Evolutionary conservation across 176 grass and related monocot species (phyloP), one percentile per base, ranked within the genome.

Genomic region (Bonia amplexicaulis): DNA sequence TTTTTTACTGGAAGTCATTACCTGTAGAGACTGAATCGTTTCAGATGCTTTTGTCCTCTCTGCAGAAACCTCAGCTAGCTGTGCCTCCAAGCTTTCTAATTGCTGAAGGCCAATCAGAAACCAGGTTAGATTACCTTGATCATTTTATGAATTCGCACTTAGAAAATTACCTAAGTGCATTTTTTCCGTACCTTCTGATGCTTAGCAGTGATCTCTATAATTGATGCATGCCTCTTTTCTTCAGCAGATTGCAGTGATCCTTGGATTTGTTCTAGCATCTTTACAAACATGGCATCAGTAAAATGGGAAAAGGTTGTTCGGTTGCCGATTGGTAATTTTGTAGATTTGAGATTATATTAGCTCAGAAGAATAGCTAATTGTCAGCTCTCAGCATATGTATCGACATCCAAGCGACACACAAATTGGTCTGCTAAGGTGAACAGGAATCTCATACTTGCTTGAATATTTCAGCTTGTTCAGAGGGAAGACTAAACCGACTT

Each of bases 11-110:
- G 41, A 41, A 58, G 64, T 64, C 59, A 74, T 77, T 88, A 99
- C 96, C 91, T 99, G 91, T 73, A 99, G 88, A 84, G 96, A 96
- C 79, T 92, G 93, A 84, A 96, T 96, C 4, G 91, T 99, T 94
- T 99, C 93, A 54, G 93, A 85, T 69, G 93, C 89, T 79, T 99
- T 96, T 10, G 26, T 89, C 81, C 96, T 92, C 80, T 99, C 93
- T 80, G 87, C 84, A 74, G 90, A 70, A 80, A 89, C 86, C 84
- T 99, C 93, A 86, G 80, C 79, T 77, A 99, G 88, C 70, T 99
- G 96, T 46, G 90, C 83, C 71, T 96, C 90, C 65, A 99, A 91
- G 83, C 88, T 94, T 90, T 99, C 88, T 87, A 96, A 52, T 99
- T 99, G 91, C 96, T 99, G 53, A 64, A 69, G 53, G 27, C 27